Conservation (phyloP, 208 protist species). For the Giardia duodenalis region DNA sequence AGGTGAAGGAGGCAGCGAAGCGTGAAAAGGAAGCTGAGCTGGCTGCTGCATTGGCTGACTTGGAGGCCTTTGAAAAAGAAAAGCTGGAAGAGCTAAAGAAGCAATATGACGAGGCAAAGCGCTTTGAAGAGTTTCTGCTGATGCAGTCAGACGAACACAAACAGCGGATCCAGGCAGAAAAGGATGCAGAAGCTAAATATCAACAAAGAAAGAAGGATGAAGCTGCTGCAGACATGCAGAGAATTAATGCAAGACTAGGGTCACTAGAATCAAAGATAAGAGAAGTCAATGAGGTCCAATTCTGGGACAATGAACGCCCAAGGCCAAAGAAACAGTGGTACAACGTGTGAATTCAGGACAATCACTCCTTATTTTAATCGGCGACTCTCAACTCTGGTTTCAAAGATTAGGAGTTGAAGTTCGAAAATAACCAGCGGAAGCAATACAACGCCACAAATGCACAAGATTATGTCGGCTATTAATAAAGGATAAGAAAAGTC, state of each 20-base stretch:
- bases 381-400: neutral
- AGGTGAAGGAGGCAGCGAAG: neutral
- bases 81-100: neutral
- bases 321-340: conserved; percentile 18
- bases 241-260: neutral
- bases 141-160: neutral
- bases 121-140: neutral
- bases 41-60: neutral
- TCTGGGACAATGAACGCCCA: conserved; percentile 10
- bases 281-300: neutral
- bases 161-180: neutral
- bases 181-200: neutral
- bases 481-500: no score
- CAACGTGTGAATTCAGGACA: neutral
- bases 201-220: neutral
- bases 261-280: neutral
- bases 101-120: neutral
- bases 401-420: no score
- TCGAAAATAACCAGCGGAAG: no score
- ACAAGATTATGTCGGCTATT: no score
- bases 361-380: neutral
- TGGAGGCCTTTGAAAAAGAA: neutral
- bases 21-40: neutral
- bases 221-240: neutral
- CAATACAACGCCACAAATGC: no score